These are phyloP conservation scores for Candida boleticola DNA, from an alignment of 805 yeast species.

Conservation along the genomic window DNA sequence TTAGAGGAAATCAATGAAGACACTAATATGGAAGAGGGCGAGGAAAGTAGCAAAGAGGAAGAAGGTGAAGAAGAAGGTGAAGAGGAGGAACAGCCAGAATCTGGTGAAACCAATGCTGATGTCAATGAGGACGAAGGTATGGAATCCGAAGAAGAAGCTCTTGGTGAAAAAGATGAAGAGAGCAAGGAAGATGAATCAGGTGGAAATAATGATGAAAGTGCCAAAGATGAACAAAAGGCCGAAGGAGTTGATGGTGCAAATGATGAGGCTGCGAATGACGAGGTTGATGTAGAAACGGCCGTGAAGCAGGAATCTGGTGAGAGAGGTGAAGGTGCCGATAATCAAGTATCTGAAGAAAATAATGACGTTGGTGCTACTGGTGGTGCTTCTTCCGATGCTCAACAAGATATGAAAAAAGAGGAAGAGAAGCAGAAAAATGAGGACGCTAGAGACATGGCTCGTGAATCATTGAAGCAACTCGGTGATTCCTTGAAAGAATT, in stretches of 20 bases:
- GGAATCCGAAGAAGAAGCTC: slow-evolving; percentile 30
- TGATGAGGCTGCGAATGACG: slow-evolving; percentile 40
- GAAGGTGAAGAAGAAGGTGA: slow-evolving; percentile 33
- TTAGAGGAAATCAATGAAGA: slow-evolving; percentile 28
- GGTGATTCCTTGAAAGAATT: slow-evolving; percentile 92
- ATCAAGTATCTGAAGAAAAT: slow-evolving; percentile 53
- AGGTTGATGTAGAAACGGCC: slow-evolving; percentile 55
- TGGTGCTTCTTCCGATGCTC: slow-evolving; percentile 35
- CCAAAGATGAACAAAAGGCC: slow-evolving; percentile 30
- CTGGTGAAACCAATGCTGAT: slow-evolving; percentile 29
- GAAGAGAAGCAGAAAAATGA: slow-evolving; percentile 43
- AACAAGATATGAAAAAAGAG: slow-evolving; percentile 38
- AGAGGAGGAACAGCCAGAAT: slow-evolving; percentile 15
- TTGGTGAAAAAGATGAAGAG: slow-evolving; percentile 23
- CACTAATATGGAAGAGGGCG: slow-evolving; percentile 29
- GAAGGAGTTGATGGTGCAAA: slow-evolving; percentile 59
- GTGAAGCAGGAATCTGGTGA: slow-evolving; percentile 59
- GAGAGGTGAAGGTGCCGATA: slow-evolving; percentile 62
- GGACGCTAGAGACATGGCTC: slow-evolving; percentile 62
- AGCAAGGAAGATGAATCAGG: slow-evolving; percentile 39
- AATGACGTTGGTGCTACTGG: slow-evolving; percentile 72
- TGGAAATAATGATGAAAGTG: slow-evolving; percentile 34
- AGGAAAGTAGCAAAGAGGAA: slow-evolving; percentile 31
- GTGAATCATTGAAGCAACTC: slow-evolving; percentile 77
- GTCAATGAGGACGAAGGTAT: slow-evolving; percentile 30